Conservation (phyloP, 805 yeast species). For the Teunomyces cretensis region DNA sequence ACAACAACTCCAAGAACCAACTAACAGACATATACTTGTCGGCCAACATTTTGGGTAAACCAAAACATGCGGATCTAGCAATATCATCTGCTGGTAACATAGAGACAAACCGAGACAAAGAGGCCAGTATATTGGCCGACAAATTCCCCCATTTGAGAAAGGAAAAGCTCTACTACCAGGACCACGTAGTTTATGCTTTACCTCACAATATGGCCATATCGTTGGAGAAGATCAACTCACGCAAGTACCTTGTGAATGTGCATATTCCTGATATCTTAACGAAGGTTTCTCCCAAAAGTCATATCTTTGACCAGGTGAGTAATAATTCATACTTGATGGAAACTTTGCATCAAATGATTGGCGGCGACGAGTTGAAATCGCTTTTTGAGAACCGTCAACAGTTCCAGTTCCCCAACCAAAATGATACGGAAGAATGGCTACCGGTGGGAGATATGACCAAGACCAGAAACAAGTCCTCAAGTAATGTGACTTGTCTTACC, state of each 20-base stretch:
- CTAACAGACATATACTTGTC: slow-evolving; percentile 30
- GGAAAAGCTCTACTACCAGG: slow-evolving; percentile 19
- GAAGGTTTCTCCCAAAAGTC: slow-evolving; percentile 29
- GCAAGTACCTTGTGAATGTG: slow-evolving; percentile 34
- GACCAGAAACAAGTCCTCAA: neutral
- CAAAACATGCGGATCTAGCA: slow-evolving; percentile 15
- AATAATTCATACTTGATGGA: slow-evolving; percentile 10
- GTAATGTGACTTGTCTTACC: slow-evolving; percentile 31
- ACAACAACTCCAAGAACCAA: slow-evolving; percentile 19
- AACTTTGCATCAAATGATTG: slow-evolving; percentile 9
- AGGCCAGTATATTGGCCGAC: slow-evolving; percentile 15
- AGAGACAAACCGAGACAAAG: slow-evolving; percentile 3
- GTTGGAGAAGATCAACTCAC: slow-evolving; percentile 32
- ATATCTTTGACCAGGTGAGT: slow-evolving; percentile 13
- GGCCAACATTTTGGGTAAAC: slow-evolving; percentile 24
- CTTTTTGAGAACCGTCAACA: slow-evolving; percentile 14
- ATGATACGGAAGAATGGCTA: slow-evolving; percentile 9
- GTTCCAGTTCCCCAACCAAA: slow-evolving; percentile 19
- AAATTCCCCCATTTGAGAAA: slow-evolving; percentile 32
- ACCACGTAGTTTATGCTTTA: slow-evolving; percentile 33
- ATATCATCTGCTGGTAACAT: slow-evolving; percentile 13
- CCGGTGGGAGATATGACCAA: slow-evolving; percentile 15
- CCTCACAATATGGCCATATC: slow-evolving; percentile 34
- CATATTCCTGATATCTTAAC: slow-evolving; percentile 46
- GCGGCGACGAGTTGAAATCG: slow-evolving; percentile 9